phyloP scores from a whole-genome alignment of 176 grass and related monocot genomes.

The Canna indica region DNA sequence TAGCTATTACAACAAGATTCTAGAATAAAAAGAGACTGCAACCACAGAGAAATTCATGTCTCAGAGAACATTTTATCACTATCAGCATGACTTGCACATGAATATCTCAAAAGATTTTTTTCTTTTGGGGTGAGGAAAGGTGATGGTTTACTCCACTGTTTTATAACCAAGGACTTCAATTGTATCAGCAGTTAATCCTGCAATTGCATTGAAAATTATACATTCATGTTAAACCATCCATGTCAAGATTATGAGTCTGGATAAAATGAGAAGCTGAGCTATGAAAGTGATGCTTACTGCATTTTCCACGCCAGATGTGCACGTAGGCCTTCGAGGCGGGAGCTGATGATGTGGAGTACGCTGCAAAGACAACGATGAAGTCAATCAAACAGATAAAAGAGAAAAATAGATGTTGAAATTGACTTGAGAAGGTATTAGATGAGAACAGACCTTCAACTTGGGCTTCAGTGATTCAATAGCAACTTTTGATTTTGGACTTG shows the following conservation, averaged over 20 bases:
- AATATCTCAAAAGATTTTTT: background rate
- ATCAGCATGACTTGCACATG: background rate
- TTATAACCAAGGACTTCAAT: background rate
- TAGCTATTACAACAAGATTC: too few species aligned
- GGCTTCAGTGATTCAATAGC: slow-evolving; percentile 73
- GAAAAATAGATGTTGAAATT: background rate
- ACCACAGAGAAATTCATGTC: slow-evolving; percentile 21
- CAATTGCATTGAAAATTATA: too few species aligned
- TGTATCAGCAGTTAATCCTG: background rate
- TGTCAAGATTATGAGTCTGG: background rate
- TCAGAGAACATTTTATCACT: background rate
- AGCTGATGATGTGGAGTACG: slow-evolving; percentile 80
- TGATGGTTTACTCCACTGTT: background rate
- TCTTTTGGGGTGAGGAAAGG: background rate
- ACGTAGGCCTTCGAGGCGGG: slow-evolving; percentile 81
- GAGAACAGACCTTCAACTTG: slow-evolving; percentile 53
- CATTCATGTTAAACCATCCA: background rate
- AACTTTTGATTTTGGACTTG: slow-evolving; percentile 39
- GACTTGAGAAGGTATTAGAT: background rate
- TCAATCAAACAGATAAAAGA: background rate
- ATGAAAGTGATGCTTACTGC: slow-evolving; percentile 20
- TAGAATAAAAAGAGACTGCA: slow-evolving; percentile 13
- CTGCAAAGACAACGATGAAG: slow-evolving; percentile 27
- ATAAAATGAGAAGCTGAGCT: background rate
- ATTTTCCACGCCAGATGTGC: slow-evolving; percentile 40